Percentiles rank a stretch among this genome's conserved stretches.
phyloP scores from a whole-genome alignment of 1,139 yeast genomes.

The Wickerhamomyces sp. region DNA sequence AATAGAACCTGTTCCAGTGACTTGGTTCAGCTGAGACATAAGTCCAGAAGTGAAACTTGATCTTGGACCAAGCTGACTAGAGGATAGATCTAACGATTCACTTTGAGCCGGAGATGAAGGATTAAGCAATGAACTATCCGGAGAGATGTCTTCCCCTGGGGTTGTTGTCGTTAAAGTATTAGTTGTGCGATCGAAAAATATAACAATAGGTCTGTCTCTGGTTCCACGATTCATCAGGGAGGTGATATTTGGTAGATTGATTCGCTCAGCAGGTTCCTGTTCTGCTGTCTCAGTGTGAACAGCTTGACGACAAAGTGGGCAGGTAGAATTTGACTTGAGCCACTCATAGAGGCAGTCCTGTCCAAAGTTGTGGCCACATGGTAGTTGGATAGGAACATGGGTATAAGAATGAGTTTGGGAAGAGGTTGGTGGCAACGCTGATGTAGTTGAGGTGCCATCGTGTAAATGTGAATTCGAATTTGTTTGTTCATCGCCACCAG shows the following conservation, averaged over 20 bases:
- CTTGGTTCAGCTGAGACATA: slow-evolving; percentile 6
- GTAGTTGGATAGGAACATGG: slow-evolving; percentile 68
- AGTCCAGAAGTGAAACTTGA: slow-evolving; percentile 7
- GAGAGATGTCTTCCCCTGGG: not conserved
- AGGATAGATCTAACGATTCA: not conserved
- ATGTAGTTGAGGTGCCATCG: not conserved
- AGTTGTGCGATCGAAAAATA: slow-evolving; percentile 19
- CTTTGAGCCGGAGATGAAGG: not conserved
- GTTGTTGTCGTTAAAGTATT: slow-evolving; percentile 13
- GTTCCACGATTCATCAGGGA: slow-evolving; percentile 25
- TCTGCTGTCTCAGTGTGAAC: slow-evolving; percentile 35
- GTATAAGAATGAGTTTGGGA: slow-evolving; percentile 29
- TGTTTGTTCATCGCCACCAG: too few species aligned
- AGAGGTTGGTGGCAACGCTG: too few species aligned
- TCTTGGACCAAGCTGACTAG: slow-evolving; percentile 3
- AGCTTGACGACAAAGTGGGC: slow-evolving; percentile 74
- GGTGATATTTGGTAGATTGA: slow-evolving; percentile 32
- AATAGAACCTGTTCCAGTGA: slow-evolving; percentile 31
- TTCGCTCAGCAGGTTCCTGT: slow-evolving; percentile 24
- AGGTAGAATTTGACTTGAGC: slow-evolving; percentile 63
- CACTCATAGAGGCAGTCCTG: slow-evolving; percentile 69
- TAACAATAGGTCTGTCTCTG: slow-evolving; percentile 23
- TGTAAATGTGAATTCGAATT: too few species aligned
- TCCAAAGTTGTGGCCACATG: slow-evolving; percentile 81
- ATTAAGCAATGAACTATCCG: not conserved